Conservation (phyloP, 106 monocot species). For the Phalaenopsis equestris region DNA sequence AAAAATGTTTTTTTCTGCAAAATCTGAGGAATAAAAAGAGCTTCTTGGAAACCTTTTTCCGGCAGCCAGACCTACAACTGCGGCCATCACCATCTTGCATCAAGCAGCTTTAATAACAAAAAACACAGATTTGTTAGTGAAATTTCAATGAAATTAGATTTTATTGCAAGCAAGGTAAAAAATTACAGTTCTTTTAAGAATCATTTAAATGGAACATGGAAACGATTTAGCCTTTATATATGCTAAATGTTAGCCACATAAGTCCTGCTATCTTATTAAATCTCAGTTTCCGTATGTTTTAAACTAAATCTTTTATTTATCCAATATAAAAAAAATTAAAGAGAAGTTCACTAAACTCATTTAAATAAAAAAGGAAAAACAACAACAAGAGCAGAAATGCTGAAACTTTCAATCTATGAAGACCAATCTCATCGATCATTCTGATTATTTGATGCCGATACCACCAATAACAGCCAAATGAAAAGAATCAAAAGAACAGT, state of each 20-base stretch:
- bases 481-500: background rate
- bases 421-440: background rate
- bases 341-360: background rate
- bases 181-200: background rate
- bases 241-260: too few relatives aligned
- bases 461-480: background rate
- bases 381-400: background rate
- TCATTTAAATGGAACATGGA: background rate
- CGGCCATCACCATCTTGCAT: slow-evolving; percentile 58
- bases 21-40: slow-evolving; percentile 66
- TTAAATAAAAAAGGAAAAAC: background rate
- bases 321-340: too few relatives aligned
- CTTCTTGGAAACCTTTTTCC: slow-evolving; percentile 72
- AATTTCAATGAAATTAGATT: background rate
- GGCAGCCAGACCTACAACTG: slow-evolving; percentile 65
- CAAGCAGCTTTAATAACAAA: slow-evolving; percentile 2
- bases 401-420: background rate
- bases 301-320: too few relatives aligned
- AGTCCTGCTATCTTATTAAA: too few relatives aligned
- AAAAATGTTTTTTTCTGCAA: slow-evolving; percentile 47
- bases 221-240: background rate
- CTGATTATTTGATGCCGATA: background rate
- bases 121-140: background rate
- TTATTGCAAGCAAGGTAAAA: background rate
- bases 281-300: too few relatives aligned